Evolutionary conservation across 345 rosid genomes (phyloP).

Genomic region (Carallia pectinifolia): DNA sequence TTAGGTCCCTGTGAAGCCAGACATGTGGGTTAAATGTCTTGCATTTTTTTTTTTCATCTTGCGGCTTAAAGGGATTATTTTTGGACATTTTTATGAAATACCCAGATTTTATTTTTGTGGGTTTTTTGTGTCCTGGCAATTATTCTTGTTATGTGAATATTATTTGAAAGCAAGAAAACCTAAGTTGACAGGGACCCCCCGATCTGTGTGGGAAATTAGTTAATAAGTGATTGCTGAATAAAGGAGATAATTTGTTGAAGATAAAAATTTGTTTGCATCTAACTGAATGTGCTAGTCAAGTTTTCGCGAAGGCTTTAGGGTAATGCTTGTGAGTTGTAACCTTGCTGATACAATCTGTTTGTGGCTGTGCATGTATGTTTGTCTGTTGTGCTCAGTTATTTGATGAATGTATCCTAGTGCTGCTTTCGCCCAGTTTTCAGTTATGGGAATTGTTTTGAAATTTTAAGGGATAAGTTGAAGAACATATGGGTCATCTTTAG

Average conservation of each 20-base stretch:
- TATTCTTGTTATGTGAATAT: no score
- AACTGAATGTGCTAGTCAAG: neutral
- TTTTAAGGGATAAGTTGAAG: neutral
- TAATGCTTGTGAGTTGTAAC: neutral
- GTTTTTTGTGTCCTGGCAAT: no score
- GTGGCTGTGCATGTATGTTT: neutral
- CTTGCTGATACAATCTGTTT: neutral
- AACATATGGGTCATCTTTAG: neutral
- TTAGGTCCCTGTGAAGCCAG: constrained; percentile 5
- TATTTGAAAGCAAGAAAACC: no score
- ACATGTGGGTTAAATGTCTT: neutral
- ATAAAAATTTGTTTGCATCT: neutral
- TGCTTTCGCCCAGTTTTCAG: neutral
- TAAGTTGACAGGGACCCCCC: no score
- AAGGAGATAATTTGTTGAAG: neutral
- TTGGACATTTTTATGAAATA: neutral
- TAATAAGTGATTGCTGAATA: neutral
- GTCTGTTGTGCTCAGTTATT: neutral
- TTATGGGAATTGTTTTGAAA: neutral
- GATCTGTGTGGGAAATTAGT: no score
- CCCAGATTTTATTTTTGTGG: neutral
- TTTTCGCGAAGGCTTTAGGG: neutral
- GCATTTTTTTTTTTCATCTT: neutral
- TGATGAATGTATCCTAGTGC: neutral
- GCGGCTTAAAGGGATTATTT: neutral